phyloP scores from a whole-genome alignment of 2,329 filamentous ascomycete genomes.

The Trichoderma guizhouense region DNA sequence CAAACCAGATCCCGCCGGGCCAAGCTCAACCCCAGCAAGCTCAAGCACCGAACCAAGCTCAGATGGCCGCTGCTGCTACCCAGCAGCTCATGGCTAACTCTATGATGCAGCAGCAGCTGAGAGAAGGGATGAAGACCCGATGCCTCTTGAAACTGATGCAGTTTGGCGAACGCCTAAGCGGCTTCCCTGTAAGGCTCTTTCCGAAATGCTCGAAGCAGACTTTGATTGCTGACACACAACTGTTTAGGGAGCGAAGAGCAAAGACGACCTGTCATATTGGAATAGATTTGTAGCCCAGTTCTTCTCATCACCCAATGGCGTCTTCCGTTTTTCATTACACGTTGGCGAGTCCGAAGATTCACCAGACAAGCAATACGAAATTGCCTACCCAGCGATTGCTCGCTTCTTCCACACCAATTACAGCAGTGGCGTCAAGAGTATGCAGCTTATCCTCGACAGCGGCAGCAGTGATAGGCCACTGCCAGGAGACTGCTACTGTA shows the following conservation, averaged over 20 bases:
- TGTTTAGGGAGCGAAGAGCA: slow-evolving; percentile 52
- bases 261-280: slow-evolving; percentile 74
- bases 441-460: slow-evolving; percentile 81
- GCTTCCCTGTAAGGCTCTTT: slow-evolving; percentile 46
- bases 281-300: slow-evolving; percentile 73
- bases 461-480: slow-evolving; percentile 53
- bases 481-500: slow-evolving; percentile 63
- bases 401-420: slow-evolving; percentile 91
- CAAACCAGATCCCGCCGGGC: slow-evolving; percentile 30
- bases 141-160: slow-evolving; percentile 59
- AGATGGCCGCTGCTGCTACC: slow-evolving; percentile 31
- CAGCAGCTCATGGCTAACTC: slow-evolving; percentile 36
- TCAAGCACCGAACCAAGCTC: slow-evolving; percentile 29
- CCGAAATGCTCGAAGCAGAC: background rate
- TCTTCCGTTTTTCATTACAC: slow-evolving; percentile 70
- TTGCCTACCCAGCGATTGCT: slow-evolving; percentile 74
- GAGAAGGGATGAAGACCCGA: slow-evolving; percentile 52
- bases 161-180: slow-evolving; percentile 61
- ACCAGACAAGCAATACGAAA: slow-evolving; percentile 78
- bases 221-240: slow-evolving; percentile 22
- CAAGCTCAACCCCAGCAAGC: slow-evolving; percentile 33
- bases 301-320: slow-evolving; percentile 68
- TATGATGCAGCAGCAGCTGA: slow-evolving; percentile 46
- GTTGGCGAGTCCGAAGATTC: slow-evolving; percentile 54
- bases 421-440: slow-evolving; percentile 76